Conservation (phyloP, 345 rosid species). For the Pugionium dolabratum region DNA sequence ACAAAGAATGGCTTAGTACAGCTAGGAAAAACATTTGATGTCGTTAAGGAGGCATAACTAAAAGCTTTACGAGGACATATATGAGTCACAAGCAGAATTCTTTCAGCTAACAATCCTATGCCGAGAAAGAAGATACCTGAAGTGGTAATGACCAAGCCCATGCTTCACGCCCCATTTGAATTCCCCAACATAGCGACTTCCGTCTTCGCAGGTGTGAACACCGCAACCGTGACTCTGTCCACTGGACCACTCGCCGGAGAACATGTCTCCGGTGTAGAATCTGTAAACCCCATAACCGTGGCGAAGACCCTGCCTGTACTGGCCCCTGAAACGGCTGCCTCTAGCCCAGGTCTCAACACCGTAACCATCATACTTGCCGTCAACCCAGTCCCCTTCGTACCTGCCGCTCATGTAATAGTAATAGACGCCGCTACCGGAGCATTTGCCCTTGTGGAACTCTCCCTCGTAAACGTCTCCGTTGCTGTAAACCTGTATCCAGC, state of each 20-base stretch:
- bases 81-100: no score
- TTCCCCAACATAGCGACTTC: slow-evolving; percentile 88
- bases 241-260: slow-evolving; percentile 94
- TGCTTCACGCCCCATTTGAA: slow-evolving; percentile 98
- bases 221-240: slow-evolving; percentile 99
- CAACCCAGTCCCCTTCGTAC: slow-evolving; percentile 93
- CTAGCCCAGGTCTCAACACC: slow-evolving; percentile 98
- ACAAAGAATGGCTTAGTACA: no score
- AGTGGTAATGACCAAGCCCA: slow-evolving; percentile 92
- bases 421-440: slow-evolving; percentile 87
- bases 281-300: slow-evolving; percentile 87
- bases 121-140: slow-evolving; percentile 54
- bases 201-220: slow-evolving; percentile 93
- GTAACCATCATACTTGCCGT: slow-evolving; percentile 84
- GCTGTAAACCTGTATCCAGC: slow-evolving; percentile 83
- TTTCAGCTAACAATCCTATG: no score
- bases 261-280: slow-evolving; percentile 92
- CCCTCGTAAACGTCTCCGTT: slow-evolving; percentile 95
- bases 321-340: slow-evolving; percentile 92
- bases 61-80: no score
- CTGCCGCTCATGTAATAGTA: slow-evolving; percentile 91
- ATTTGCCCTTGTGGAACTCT: slow-evolving; percentile 83
- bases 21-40: no score
- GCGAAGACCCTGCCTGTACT: slow-evolving; percentile 81
- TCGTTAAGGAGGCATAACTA: no score